Conservation (phyloP, 495 filamentous ascomycete genomes). For the Chlorociboria aeruginascens region DNA sequence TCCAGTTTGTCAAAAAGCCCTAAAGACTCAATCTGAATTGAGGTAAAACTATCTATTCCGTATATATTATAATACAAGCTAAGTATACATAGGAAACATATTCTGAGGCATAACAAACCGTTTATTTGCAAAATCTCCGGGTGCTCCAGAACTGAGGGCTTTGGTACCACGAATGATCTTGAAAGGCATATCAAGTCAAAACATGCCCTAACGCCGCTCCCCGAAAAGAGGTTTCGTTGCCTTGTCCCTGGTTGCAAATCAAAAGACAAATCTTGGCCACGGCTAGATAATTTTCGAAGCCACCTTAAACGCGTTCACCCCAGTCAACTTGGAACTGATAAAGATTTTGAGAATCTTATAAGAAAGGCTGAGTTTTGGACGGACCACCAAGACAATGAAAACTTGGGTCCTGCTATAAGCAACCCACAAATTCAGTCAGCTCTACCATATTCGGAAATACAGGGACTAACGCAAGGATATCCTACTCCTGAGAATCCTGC, state of each 20-base stretch:
- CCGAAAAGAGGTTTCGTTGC: conserved; percentile 53
- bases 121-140: conserved; percentile 48
- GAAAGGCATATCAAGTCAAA: conserved; percentile 57
- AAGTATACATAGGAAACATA: conserved; percentile 54
- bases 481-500: conserved; percentile 51
- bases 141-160: conserved; percentile 52
- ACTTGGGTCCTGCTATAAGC: conserved; percentile 39
- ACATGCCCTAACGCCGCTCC: conserved; percentile 33
- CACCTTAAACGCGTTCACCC: conserved; percentile 67
- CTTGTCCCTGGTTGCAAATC: conserved; percentile 46
- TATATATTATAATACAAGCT: not conserved
- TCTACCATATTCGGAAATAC: conserved; percentile 49
- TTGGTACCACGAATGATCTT: conserved; percentile 73
- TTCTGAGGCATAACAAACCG: conserved; percentile 59
- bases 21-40: conserved; percentile 34
- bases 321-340: conserved; percentile 28
- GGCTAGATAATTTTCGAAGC: conserved; percentile 78
- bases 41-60: conserved; percentile 11
- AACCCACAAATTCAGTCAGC: conserved; percentile 47
- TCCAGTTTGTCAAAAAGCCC: not conserved
- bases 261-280: conserved; percentile 66
- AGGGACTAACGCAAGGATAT: conserved; percentile 41
- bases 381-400: no score
- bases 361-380: not conserved
- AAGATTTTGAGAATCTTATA: not conserved